These are phyloP conservation scores for Tetragonia tetragonoides DNA, from an alignment of 148 eudicot species.

Conservation along the genomic window DNA sequence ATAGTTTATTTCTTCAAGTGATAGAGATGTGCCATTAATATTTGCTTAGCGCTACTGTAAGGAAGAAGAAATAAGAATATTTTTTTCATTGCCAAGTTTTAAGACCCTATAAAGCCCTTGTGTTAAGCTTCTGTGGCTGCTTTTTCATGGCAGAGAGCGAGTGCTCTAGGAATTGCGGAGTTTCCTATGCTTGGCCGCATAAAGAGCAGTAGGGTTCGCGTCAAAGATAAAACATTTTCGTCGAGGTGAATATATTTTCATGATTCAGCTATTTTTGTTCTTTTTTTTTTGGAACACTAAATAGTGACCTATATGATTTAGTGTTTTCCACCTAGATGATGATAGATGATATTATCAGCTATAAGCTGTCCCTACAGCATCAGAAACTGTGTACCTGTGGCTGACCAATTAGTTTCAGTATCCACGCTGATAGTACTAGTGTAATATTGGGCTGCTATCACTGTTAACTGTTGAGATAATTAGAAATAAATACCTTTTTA, in stretches of 20 bases:
- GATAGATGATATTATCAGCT: not conserved
- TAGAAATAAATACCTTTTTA: not conserved
- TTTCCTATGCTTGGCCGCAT: conserved; percentile 94
- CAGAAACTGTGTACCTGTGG: not conserved
- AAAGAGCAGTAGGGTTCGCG: conserved; percentile 83
- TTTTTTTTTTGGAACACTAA: not conserved
- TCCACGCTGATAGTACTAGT: not conserved
- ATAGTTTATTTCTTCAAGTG: conserved; percentile 3
- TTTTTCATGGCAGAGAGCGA: conserved; percentile 69
- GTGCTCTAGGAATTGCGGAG: conserved; percentile 65
- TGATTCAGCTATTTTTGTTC: not conserved
- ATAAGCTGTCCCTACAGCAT: not conserved
- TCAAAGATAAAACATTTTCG: conserved; percentile 88
- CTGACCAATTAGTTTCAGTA: not conserved
- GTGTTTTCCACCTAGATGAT: not conserved
- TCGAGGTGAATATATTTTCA: conserved; percentile 54
- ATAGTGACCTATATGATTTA: not conserved
- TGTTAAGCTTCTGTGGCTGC: conserved; percentile 13
- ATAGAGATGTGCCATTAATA: not conserved
- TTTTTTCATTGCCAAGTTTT: not conserved
- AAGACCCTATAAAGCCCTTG: conserved; percentile 1
- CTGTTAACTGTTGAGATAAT: not conserved
- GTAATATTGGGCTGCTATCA: conserved; percentile 6
- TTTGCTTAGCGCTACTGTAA: not conserved
- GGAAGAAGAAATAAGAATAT: not conserved